A percentile compares a stretch with the other conserved stretches of the same genome.
phyloP scores from a whole-genome alignment of 495 filamentous ascomycete genomes.

The Trichoderma gamsii region DNA sequence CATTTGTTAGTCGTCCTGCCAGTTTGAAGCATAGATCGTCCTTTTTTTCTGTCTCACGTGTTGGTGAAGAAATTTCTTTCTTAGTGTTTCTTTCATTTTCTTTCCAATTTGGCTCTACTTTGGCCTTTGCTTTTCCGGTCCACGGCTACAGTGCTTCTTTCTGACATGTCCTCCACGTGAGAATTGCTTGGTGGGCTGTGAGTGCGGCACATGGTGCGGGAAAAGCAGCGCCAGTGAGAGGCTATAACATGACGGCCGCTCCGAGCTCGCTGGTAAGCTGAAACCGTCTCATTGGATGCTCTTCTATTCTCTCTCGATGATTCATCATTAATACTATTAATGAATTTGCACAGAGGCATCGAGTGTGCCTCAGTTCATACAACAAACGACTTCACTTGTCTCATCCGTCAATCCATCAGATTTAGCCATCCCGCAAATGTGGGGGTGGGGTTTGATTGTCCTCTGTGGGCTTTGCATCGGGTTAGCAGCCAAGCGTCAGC shows the following conservation, averaged over 20 bases:
- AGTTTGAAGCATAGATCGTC: too few species aligned
- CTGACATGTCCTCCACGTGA: not conserved
- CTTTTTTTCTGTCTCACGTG: too few species aligned
- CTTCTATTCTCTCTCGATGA: not conserved
- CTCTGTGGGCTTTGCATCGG: not conserved
- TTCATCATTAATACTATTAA: not conserved
- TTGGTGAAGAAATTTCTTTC: too few species aligned
- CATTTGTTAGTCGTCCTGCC: too few species aligned
- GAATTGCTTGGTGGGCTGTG: not conserved
- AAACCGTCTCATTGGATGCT: not conserved
- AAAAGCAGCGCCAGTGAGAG: not conserved
- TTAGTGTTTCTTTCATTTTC: too few species aligned
- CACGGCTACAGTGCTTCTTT: too few species aligned
- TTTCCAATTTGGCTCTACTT: too few species aligned
- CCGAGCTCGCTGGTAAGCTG: not conserved
- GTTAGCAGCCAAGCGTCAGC: not conserved
- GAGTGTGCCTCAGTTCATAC: too few species aligned
- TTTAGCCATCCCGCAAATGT: constrained; percentile 11
- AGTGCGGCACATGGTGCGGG: not conserved
- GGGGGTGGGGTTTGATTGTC: constrained; percentile 7
- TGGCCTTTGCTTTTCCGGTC: too few species aligned
- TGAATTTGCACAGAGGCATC: not conserved
- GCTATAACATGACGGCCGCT: not conserved
- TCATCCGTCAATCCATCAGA: not conserved
- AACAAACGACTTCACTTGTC: too few species aligned